Evolutionary conservation across 2,329 filamentous ascomycete species (phyloP).

Genomic region (Penicillium sp.): DNA sequence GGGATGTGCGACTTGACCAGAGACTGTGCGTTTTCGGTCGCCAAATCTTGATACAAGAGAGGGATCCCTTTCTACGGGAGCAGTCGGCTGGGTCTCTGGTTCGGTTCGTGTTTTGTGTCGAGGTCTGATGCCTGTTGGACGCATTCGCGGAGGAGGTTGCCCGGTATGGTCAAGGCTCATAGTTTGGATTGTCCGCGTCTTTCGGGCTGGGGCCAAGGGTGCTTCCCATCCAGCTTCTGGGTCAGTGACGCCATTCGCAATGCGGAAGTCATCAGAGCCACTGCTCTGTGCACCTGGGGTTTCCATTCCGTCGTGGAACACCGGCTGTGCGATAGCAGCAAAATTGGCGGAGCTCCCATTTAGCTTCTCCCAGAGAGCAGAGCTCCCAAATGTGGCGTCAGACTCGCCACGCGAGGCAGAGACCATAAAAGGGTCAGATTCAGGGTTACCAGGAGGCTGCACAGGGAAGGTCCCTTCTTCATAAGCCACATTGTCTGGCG

Average conservation of each 20-base stretch:
- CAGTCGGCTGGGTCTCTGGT: constrained; percentile 32
- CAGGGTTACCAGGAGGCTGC: constrained; percentile 31
- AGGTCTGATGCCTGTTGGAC: constrained; percentile 42
- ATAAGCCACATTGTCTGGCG: constrained; percentile 27
- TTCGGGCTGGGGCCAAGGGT: constrained; percentile 39
- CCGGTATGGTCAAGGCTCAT: constrained; percentile 43
- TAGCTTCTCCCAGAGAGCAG: constrained; percentile 43
- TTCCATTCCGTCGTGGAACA: constrained; percentile 51
- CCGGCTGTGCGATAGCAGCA: constrained; percentile 26
- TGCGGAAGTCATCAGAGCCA: constrained; percentile 35
- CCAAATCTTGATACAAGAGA: constrained; percentile 32
- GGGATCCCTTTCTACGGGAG: constrained; percentile 27
- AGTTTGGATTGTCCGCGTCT: constrained; percentile 48
- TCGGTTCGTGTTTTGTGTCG: constrained; percentile 35
- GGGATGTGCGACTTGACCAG: constrained; percentile 59
- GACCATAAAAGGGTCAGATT: constrained; percentile 38
- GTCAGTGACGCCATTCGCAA: constrained; percentile 25
- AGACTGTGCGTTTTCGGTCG: constrained; percentile 84
- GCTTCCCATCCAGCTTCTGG: constrained; percentile 34
- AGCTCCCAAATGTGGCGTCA: constrained; percentile 32
- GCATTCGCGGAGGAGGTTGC: constrained; percentile 58
- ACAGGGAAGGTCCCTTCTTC: constrained; percentile 30
- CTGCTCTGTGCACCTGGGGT: constrained; percentile 51
- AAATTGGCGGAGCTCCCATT: constrained; percentile 41
- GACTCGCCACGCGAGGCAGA: constrained; percentile 29